Percentiles rank a stretch among this genome's conserved stretches.
These are phyloP conservation scores for Botrytis hyacinthi DNA, from an alignment of 2,329 filamentous ascomycete species.

Conservation along the genomic window DNA sequence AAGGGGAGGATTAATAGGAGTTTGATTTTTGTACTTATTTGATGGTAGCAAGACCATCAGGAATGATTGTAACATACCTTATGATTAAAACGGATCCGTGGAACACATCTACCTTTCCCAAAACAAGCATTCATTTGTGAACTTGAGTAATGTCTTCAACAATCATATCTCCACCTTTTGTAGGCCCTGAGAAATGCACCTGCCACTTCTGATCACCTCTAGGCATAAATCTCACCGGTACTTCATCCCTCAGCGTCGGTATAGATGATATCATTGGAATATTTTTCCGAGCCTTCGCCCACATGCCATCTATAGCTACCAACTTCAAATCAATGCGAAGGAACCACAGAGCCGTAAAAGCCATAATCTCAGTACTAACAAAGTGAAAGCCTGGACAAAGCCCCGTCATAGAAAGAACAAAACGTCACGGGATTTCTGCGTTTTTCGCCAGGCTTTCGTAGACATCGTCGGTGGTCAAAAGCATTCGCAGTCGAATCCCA, in stretches of 20 bases:
- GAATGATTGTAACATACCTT: background rate
- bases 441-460: conserved; percentile 27
- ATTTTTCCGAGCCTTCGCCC: background rate
- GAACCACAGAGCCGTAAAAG: background rate
- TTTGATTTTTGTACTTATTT: background rate
- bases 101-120: background rate
- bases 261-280: background rate
- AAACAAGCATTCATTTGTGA: background rate
- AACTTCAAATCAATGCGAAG: conserved; percentile 5
- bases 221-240: background rate
- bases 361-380: conserved; percentile 19
- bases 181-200: background rate
- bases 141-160: background rate
- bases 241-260: background rate
- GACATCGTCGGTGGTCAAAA: conserved; percentile 45
- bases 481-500: conserved; percentile 44
- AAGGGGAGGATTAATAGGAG: background rate
- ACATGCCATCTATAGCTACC: background rate
- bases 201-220: background rate
- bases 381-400: conserved; percentile 42
- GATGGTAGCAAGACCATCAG: background rate
- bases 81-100: background rate
- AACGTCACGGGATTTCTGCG: conserved; percentile 27
- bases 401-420: conserved; percentile 41
- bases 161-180: background rate